These are phyloP conservation scores for Meredithiella fracta DNA, from an alignment of 2,329 filamentous ascomycete genomes.

Conservation along the genomic window DNA sequence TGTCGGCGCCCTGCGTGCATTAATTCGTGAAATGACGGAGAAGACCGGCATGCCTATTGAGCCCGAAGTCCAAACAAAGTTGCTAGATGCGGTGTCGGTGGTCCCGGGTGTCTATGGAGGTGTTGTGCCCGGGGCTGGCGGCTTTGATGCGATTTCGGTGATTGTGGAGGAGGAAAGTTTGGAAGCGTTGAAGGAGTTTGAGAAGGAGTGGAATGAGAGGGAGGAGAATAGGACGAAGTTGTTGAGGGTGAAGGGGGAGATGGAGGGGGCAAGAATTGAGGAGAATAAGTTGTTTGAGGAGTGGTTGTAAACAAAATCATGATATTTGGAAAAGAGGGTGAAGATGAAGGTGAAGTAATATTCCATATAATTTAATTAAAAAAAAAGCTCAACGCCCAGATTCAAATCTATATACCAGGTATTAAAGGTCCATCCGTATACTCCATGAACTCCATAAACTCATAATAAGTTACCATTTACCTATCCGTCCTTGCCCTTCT, in stretches of 20 bases:
- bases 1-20: slow-evolving; percentile 35
- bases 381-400: no score
- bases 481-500: no score
- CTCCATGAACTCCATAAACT: no score
- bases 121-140: slow-evolving; percentile 85
- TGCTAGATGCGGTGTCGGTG: slow-evolving; percentile 58
- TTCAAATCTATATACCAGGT: no score
- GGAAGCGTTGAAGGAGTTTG: slow-evolving; percentile 46
- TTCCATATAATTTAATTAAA: background rate
- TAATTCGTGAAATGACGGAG: slow-evolving; percentile 62
- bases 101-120: slow-evolving; percentile 75
- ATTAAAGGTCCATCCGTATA: no score
- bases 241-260: slow-evolving; percentile 53
- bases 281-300: slow-evolving; percentile 26
- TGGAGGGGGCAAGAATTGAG: slow-evolving; percentile 45
- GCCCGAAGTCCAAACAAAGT: slow-evolving; percentile 64
- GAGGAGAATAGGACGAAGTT: slow-evolving; percentile 46
- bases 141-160: slow-evolving; percentile 76
- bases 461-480: no score
- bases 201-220: slow-evolving; percentile 46
- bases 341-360: background rate
- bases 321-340: no score
- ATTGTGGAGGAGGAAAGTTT: slow-evolving; percentile 54
- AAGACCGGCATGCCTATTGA: slow-evolving; percentile 73
- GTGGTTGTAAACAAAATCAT: slow-evolving; percentile 20